Base-by-base conservation (phyloP, 1,139 yeast genomes). In the Yueomyces sp. region DNA sequence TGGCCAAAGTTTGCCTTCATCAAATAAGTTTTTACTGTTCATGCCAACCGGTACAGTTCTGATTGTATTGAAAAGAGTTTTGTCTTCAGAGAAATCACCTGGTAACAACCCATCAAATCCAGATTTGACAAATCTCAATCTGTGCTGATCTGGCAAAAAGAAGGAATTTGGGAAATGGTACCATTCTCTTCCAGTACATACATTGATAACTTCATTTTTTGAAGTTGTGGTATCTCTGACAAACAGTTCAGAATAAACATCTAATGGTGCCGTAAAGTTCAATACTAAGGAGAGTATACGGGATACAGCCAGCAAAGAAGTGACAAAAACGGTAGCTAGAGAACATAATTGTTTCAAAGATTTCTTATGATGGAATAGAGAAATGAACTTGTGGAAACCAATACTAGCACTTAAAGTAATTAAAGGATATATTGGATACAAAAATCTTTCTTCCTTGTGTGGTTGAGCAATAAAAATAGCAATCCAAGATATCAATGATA, bases 121-220 rank as follows among this genome's bases (percentile, higher is more conserved):
- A 45, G 87, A 79, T 45, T 69, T 67, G 6, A 84, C 76, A 59
- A 85, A 89, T 51, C 68, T 67, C 29, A 86, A 63, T 48, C 96
- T 67, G 46, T 68, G 67, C 46, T 73, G 65, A 34, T 72, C 69
- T 2, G 83, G 81, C 27, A 89, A 65, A 56, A 87, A 84, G 59
- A 87, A 82, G 0, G 96, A 87, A 1, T 83, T 78, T 9, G 97
- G 96, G 63, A 68, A 89, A 56, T 91, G 84, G 56, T 86, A 86
- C 96, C 97, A 89, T 64, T 91, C 97, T 47, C 95, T 74, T 2
- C 96, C 96, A 27, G 84, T 71, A 59, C 97, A 91, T 0, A 89
- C 80, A 50, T 76, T 80, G 3, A 68, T 66, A 1, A 51, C 28
- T 1, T 39, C 38, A 27, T 62, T 65, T 1, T 45, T 32, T 9